Base-by-base conservation (phyloP, 2,329 filamentous ascomycete genomes). In the Anthostomella pinea region DNA sequence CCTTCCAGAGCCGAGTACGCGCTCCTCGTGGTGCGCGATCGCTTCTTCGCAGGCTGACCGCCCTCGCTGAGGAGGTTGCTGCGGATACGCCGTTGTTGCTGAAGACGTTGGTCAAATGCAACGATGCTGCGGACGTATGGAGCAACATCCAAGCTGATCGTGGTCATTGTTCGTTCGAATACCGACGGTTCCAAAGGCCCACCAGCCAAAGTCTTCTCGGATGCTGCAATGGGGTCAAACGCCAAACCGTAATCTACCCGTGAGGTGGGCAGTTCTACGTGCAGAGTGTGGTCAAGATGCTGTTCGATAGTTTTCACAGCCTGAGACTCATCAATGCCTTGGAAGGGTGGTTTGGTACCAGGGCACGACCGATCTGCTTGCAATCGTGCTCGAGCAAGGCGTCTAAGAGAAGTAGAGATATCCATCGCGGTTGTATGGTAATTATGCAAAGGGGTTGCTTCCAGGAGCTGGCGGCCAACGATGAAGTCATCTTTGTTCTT, bases 111-210 rank as follows among this genome's bases (percentile, higher is more conserved):
- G 51, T 97, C 91, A 55, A 83, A 85, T 0, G 81, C 72, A 2
- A 91, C 81, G 41, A 98, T 97, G 23, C 75, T 73, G 8, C 94
- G 85, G n/a, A 97, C 77, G 59, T 87, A 97, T 0, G 94, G 93
- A 0, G 89, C 90, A 2, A 97, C 70, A 46, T 98, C 93, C 9
- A 83, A 67, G 0, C 77, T 73, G 20, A 95, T 78, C 14, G 82
- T 68, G 1, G 63, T 59, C 51, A 85, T 66, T 0, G 80, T 79
- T 27, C 85, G 79, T 52, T 95, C 88, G 48, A 95, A 88, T 0
- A 84, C 79, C 0, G 87, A 90, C 0, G 84, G 72, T 21, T 80
- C 77, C 1, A 88, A 69, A 27, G 68, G 68, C 13, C 56, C 60
- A 2, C 63, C 56, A 19, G 54, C 46, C 11, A 65, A 53, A 2